phyloP scores from a whole-genome alignment of 129 eudicot genomes.

The Helichrysum umbraculigerum region DNA sequence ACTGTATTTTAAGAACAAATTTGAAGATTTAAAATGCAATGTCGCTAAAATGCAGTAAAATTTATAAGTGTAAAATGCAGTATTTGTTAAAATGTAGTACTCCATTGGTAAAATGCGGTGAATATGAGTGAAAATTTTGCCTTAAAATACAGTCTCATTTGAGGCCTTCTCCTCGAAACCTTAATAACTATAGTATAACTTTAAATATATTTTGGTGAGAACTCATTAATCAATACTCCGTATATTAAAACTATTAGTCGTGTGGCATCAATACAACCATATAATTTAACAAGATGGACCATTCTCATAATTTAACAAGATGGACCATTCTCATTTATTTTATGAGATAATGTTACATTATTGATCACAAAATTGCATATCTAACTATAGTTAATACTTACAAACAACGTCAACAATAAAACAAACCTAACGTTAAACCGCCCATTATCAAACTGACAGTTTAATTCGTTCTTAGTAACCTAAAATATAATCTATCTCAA shows the following conservation, averaged over 20 bases:
- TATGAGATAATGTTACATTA: conserved; percentile 28
- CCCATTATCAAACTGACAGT: background rate
- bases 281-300: conserved; percentile 3
- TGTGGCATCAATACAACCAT: conserved; percentile 10
- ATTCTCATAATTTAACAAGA: conserved; percentile 4
- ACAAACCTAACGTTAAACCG: conserved; percentile 29
- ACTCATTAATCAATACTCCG: background rate
- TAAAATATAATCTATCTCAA: conserved; percentile 14
- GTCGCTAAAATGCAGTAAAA: too few species aligned
- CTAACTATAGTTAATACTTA: conserved; percentile 6
- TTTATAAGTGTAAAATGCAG: too few species aligned
- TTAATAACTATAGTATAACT: too few species aligned
- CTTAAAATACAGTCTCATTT: too few species aligned
- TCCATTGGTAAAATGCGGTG: too few species aligned
- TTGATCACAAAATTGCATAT: conserved; percentile 28
- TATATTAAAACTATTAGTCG: background rate
- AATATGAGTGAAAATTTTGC: too few species aligned
- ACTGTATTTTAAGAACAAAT: too few species aligned
- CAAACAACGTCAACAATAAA: conserved; percentile 28
- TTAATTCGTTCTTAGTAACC: conserved; percentile 3
- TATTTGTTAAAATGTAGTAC: too few species aligned
- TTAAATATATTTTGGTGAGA: background rate
- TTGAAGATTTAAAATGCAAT: too few species aligned
- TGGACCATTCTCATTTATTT: conserved; percentile 17
- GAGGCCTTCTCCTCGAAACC: too few species aligned